These are phyloP conservation scores for Mortierella sp. DNA, from an alignment of 371 early-diverging fungal species.

Conservation along the genomic window DNA sequence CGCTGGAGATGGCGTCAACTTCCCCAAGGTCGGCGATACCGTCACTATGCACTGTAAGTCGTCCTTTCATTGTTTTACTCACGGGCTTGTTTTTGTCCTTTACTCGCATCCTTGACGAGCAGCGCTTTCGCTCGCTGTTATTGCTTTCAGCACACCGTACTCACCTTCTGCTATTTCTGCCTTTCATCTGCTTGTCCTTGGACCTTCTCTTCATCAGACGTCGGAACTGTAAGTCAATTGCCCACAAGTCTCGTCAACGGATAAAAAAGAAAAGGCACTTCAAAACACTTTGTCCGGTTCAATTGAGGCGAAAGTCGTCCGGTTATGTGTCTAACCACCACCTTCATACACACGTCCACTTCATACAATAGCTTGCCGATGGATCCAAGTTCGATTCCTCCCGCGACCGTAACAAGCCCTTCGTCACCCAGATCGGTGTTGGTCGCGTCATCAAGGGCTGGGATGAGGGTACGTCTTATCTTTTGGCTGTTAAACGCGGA, in stretches of 20 bases:
- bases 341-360: too few species aligned
- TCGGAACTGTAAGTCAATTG: conserved; percentile 39
- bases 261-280: neutral
- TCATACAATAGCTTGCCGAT: conserved; percentile 63
- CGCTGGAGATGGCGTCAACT: conserved; percentile 84
- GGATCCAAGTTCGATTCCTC: conserved; percentile 93
- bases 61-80: conserved; percentile 20
- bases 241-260: neutral
- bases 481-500: neutral
- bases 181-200: neutral
- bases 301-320: neutral
- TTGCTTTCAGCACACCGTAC: neutral
- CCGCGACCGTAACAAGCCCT: conserved; percentile 83
- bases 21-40: conserved; percentile 86
- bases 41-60: conserved; percentile 82
- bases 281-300: neutral
- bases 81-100: neutral
- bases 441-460: conserved; percentile 95
- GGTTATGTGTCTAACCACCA: too few species aligned
- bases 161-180: neutral
- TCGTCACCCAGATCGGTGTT: conserved; percentile 87
- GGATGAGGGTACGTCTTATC: conserved; percentile 64
- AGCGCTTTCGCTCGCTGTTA: neutral
- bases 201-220: conserved; percentile 11
- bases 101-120: neutral